Evolutionary conservation across 139 green algal species (phyloP), one percentile per base, ranked within the genome.

Genomic region (Chloropicon primus): DNA sequence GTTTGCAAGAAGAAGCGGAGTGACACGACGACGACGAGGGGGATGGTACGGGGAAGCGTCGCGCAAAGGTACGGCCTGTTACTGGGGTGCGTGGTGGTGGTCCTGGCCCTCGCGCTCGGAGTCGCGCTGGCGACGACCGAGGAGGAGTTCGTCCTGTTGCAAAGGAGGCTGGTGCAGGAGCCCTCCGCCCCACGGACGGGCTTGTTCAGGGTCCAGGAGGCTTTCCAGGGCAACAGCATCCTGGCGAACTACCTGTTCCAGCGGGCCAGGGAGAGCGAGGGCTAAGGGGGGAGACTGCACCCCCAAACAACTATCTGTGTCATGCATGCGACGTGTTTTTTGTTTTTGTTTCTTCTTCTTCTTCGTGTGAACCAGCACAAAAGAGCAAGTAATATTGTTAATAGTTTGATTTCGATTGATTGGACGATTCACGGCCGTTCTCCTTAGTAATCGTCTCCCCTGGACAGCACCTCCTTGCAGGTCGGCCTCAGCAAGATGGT

Each of bases 371-470:
- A n/a, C n/a, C n/a, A n/a, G n/a, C n/a, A n/a, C n/a, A n/a, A n/a
- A n/a, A n/a, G n/a, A n/a, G n/a, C n/a, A n/a, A n/a, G n/a, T n/a
- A n/a, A n/a, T n/a, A n/a, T n/a, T n/a, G n/a, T n/a, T n/a, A n/a
- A n/a, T n/a, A n/a, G n/a, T n/a, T n/a, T n/a, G n/a, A n/a, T n/a
- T n/a, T n/a, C n/a, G n/a, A n/a, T n/a, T n/a, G n/a, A n/a, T n/a
- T n/a, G n/a, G n/a, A n/a, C n/a, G n/a, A n/a, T n/a, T n/a, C n/a
- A n/a, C n/a, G n/a, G n/a, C n/a, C n/a, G n/a, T n/a, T n/a, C n/a
- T n/a, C n/a, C n/a, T n/a, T n/a, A 99, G 82, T 97, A 98, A 80
- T 99, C 96, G 3, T 95, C 89, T 0, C 96, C 95, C 0, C 93
- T 83, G 0, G 91, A 96, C 41, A 98, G 82, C 76, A 99, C 92